Evolutionary conservation across 371 early-diverging fungal genomes (phyloP).

Genomic region (Mortierella sp.): DNA sequence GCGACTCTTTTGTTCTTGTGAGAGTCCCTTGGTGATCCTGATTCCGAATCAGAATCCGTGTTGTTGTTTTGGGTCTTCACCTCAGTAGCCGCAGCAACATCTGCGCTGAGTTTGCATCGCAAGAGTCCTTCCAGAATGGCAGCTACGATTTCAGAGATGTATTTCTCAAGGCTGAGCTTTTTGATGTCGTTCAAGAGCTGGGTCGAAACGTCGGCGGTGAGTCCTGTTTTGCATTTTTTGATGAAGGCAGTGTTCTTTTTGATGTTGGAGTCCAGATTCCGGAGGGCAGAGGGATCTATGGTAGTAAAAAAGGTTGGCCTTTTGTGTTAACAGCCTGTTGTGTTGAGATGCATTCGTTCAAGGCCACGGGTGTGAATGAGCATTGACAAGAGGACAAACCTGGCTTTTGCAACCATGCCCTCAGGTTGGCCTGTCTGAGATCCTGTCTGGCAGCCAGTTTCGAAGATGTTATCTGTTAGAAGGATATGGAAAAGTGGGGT

Average conservation of each 20-base stretch:
- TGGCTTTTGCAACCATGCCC: conserved; percentile 53
- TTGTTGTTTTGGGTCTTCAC: conserved; percentile 47
- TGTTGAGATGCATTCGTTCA: background rate
- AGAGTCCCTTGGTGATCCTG: background rate
- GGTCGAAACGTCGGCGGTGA: conserved; percentile 80
- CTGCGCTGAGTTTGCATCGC: conserved; percentile 77
- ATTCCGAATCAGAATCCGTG: background rate
- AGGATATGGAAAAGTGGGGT: background rate
- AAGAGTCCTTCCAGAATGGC: conserved; percentile 85
- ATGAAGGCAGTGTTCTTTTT: conserved; percentile 97
- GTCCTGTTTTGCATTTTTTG: conserved; percentile 88
- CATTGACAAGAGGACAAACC: conserved; percentile 17
- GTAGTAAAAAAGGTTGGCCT: background rate
- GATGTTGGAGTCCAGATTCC: conserved; percentile 93
- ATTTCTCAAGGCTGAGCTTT: conserved; percentile 94
- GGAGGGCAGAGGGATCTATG: conserved; percentile 51
- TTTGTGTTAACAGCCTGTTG: background rate
- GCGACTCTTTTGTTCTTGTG: background rate
- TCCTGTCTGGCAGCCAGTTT: conserved; percentile 55
- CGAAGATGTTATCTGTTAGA: background rate
- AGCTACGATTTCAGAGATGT: conserved; percentile 91
- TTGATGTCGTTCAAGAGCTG: conserved; percentile 87
- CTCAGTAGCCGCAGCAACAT: conserved; percentile 88
- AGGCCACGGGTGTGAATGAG: background rate
- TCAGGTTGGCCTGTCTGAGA: conserved; percentile 47